phyloP scores from a whole-genome alignment of 2,329 filamentous ascomycete genomes.

The Diaporthe sp. region DNA sequence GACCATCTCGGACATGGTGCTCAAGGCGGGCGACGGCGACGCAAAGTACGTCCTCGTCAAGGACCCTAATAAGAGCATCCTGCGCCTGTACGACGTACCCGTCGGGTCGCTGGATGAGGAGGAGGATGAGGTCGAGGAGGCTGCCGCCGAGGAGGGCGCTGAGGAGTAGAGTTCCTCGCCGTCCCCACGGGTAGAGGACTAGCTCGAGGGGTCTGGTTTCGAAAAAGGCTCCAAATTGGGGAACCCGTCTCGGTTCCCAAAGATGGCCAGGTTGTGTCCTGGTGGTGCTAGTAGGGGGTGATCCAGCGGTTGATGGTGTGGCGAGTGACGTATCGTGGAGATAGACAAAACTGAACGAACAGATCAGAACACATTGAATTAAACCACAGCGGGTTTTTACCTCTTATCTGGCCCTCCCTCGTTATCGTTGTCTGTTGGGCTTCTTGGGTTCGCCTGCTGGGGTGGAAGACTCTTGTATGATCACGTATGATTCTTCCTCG shows the following conservation, averaged over 20 bases:
- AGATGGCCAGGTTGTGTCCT: too few relatives aligned
- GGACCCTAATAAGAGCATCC: constrained; percentile 97
- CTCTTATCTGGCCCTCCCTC: neutral
- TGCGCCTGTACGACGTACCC: constrained; percentile 94
- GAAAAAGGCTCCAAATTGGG: neutral
- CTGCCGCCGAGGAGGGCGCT: constrained; percentile 62
- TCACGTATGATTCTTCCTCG: too few relatives aligned
- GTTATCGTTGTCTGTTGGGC: neutral
- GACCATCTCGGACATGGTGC: constrained; percentile 95
- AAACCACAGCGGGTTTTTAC: neutral
- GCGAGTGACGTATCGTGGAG: neutral
- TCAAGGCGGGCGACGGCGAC: constrained; percentile 74
- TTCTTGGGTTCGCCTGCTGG: neutral
- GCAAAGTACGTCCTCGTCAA: constrained; percentile 86
- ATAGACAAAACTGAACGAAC: constrained; percentile 3
- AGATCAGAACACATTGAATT: neutral
- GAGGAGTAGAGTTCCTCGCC: constrained; percentile 58
- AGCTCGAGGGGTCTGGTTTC: neutral
- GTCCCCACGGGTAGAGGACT: neutral
- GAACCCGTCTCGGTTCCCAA: neutral
- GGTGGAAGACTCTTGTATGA: neutral
- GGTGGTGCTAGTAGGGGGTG: too few relatives aligned
- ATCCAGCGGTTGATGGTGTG: neutral
- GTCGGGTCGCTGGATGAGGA: constrained; percentile 91
- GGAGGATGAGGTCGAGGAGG: constrained; percentile 69